Evolutionary conservation across 306 rosid genomes (phyloP).

Genomic region (Prinsepia uniflora): DNA sequence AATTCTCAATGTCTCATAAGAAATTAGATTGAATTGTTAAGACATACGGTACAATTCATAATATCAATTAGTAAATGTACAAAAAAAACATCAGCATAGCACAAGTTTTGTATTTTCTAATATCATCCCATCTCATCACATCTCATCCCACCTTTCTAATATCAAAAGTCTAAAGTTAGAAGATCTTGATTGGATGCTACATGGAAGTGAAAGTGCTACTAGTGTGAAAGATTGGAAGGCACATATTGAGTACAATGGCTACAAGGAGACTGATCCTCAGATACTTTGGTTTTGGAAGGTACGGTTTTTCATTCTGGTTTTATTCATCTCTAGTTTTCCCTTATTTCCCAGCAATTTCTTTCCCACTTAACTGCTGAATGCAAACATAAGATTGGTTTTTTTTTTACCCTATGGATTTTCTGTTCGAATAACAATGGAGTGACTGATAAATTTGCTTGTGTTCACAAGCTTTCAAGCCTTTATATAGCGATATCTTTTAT

Average conservation of each 20-base stretch:
- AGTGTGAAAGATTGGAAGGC: conserved; percentile 86
- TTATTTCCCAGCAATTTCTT: neutral
- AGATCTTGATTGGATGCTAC: conserved; percentile 93
- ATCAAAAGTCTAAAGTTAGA: no score
- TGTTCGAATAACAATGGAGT: neutral
- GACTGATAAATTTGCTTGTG: neutral
- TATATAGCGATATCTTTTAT: neutral
- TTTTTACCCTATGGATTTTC: neutral
- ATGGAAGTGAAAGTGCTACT: conserved; percentile 66
- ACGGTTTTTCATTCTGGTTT: conserved; percentile 27
- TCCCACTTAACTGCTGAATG: neutral
- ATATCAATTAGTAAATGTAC: no score
- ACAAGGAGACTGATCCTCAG: conserved; percentile 76
- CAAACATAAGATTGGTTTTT: neutral
- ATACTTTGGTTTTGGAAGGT: conserved; percentile 98
- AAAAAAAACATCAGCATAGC: no score
- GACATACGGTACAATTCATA: no score
- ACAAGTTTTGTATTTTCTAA: no score
- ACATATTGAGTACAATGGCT: conserved; percentile 85
- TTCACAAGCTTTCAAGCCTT: neutral
- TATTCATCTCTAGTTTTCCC: conserved; percentile 1
- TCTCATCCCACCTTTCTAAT: no score
- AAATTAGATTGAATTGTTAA: no score
- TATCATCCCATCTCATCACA: no score
- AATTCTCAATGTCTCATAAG: no score